These are phyloP conservation scores for Rosa multiflora DNA, from an alignment of 306 rosid species.

Conservation along the genomic window DNA sequence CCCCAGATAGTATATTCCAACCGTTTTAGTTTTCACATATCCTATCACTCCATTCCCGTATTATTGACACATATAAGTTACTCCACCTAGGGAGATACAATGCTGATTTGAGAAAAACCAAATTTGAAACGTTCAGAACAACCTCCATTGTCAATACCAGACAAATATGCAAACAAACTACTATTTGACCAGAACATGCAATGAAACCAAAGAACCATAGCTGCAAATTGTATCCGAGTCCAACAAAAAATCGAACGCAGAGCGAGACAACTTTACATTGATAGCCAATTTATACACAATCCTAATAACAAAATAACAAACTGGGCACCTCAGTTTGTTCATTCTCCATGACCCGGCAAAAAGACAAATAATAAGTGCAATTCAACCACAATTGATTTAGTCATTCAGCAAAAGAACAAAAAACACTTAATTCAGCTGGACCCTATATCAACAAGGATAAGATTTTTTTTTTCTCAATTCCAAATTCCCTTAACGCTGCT, in stretches of 20 bases:
- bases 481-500: background rate
- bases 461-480: background rate
- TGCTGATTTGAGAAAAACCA: background rate
- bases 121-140: background rate
- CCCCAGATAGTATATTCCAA: background rate
- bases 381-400: background rate
- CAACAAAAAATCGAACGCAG: background rate
- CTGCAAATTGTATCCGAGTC: background rate
- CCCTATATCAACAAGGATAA: background rate
- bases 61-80: background rate
- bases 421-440: constrained; percentile 8
- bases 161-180: background rate
- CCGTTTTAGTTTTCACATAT: background rate
- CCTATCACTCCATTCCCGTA: background rate
- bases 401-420: background rate
- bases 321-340: background rate
- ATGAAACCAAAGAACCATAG: background rate
- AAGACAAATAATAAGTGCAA: background rate
- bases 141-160: background rate
- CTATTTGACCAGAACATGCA: background rate
- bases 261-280: background rate
- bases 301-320: constrained; percentile 9
- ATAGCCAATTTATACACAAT: background rate
- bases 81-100: background rate
- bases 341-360: background rate